phyloP scores from a whole-genome alignment of 2,329 filamentous ascomycete genomes.

The Ophiostoma sp. region DNA sequence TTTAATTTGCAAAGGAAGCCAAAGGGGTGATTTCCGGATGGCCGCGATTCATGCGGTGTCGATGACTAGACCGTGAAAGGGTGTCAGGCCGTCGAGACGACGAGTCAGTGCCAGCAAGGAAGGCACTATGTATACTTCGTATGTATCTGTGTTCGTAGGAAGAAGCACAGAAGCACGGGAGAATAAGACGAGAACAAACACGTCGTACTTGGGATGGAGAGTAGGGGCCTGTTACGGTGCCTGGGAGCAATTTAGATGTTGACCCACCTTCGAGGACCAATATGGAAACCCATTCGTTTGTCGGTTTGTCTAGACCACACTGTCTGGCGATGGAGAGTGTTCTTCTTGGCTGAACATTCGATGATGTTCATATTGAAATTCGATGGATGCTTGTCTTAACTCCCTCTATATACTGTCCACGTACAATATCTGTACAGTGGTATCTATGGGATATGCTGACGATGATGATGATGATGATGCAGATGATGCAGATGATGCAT shows the following conservation, averaged over 20 bases:
- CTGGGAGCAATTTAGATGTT: background rate
- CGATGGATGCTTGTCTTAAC: background rate
- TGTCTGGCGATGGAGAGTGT: background rate
- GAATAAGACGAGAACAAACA: background rate
- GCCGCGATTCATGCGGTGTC: constrained; percentile 4
- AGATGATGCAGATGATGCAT: background rate
- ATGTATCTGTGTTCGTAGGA: background rate
- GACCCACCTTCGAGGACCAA: constrained; percentile 7
- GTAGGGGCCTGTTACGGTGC: background rate
- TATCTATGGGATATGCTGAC: constrained; percentile 6
- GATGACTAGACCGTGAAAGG: background rate
- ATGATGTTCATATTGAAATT: background rate
- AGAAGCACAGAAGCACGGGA: background rate
- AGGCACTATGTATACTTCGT: background rate
- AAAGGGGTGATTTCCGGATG: background rate
- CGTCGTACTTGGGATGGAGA: background rate
- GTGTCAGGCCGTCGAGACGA: background rate
- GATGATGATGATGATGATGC: background rate
- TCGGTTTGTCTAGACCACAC: background rate
- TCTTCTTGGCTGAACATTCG: background rate
- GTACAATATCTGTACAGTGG: background rate
- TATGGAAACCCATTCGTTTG: constrained; percentile 9
- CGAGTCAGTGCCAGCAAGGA: constrained; percentile 4
- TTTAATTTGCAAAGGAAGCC: background rate
- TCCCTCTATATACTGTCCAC: background rate